Evolutionary conservation across 306 rosid genomes (phyloP).

Genomic region (Pterocarpus santalinus): DNA sequence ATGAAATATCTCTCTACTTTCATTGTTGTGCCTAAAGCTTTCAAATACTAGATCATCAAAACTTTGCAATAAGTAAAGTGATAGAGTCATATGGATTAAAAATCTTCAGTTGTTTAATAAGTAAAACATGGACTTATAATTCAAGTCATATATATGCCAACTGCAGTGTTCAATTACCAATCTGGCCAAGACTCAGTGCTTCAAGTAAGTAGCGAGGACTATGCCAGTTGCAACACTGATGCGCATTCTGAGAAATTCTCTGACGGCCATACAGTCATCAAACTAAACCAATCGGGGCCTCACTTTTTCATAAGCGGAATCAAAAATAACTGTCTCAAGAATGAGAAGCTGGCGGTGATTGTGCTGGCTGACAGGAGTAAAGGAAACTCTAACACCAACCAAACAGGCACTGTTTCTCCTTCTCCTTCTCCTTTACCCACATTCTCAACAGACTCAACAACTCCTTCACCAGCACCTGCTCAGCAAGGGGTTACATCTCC

Average conservation of each 20-base stretch:
- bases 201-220: conserved; percentile 69
- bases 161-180: conserved; percentile 79
- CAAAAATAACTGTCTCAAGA: conserved; percentile 74
- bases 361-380: conserved; percentile 78
- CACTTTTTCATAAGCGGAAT: conserved; percentile 83
- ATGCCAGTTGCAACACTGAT: conserved; percentile 71
- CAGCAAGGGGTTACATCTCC: conserved; percentile 37
- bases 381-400: conserved; percentile 44
- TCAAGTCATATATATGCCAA: conserved; percentile 17
- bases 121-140: conserved; percentile 1
- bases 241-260: conserved; percentile 52
- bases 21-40: not conserved
- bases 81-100: not conserved
- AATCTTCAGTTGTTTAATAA: not conserved
- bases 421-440: conserved; percentile 33
- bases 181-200: conserved; percentile 84
- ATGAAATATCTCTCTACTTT: not conserved
- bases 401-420: conserved; percentile 54
- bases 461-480: conserved; percentile 44
- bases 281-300: conserved; percentile 67
- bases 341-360: conserved; percentile 76
- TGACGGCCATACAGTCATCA: conserved; percentile 81
- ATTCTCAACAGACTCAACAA: not conserved
- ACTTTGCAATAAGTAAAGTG: not conserved
- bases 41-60: not conserved